Conservation (phyloP, 2,329 filamentous ascomycete species). For the Blastomyces parvus region DNA sequence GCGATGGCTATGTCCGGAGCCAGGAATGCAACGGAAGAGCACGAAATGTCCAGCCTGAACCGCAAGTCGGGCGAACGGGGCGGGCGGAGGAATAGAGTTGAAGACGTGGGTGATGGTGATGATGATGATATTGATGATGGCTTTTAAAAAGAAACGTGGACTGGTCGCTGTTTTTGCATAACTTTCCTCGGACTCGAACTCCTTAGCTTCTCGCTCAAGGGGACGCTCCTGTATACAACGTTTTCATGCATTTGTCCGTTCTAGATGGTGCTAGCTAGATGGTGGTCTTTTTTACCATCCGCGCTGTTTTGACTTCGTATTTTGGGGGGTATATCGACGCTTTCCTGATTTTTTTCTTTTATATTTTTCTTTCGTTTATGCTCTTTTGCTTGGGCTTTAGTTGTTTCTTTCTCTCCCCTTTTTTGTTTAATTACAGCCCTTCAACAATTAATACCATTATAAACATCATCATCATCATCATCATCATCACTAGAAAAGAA, state of each 20-base stretch:
- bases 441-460: not conserved
- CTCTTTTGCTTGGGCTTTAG: not conserved
- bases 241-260: not conserved
- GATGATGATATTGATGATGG: conserved; percentile 1
- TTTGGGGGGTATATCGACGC: not conserved
- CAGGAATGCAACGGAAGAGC: conserved; percentile 39
- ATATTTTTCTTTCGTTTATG: not conserved
- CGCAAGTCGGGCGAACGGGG: conserved; percentile 1
- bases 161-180: not conserved
- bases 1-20: conserved; percentile 64
- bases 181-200: not conserved
- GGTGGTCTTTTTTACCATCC: no score
- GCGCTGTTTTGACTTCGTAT: not conserved
- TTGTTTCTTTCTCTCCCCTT: not conserved
- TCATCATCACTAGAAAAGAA: not conserved
- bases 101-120: conserved; percentile 4
- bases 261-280: not conserved
- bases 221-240: not conserved
- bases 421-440: not conserved
- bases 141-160: not conserved
- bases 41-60: conserved; percentile 45
- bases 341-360: not conserved
- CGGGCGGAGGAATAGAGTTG: not conserved
- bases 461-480: conserved; percentile 1
- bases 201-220: not conserved